Conservation (phyloP, 805 yeast genomes). For the Wickerhamiella shivajii region DNA sequence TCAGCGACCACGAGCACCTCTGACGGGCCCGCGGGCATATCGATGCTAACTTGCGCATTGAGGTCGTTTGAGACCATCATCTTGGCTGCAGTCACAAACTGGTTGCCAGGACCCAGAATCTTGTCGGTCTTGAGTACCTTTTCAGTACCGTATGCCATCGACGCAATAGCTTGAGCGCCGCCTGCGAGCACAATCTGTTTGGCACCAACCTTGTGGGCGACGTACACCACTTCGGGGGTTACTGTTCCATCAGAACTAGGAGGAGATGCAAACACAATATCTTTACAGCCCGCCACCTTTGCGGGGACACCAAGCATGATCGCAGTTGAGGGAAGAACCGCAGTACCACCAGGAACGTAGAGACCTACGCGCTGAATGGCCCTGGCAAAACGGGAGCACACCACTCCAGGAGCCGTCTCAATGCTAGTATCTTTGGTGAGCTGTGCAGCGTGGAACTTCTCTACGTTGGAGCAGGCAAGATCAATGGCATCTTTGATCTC, state of each 20-base stretch:
- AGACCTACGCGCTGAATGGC: conserved; percentile 92
- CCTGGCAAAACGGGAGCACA: conserved; percentile 86
- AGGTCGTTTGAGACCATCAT: conserved; percentile 95
- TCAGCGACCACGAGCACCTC: conserved; percentile 94
- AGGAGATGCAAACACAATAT: conserved; percentile 87
- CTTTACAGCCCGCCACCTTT: conserved; percentile 89
- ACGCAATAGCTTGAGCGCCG: conserved; percentile 98
- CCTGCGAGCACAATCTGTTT: conserved; percentile 85
- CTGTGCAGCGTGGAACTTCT: conserved; percentile 89
- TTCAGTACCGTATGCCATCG: conserved; percentile 97
- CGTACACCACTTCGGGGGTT: conserved; percentile 95
- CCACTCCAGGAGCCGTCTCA: conserved; percentile 89
- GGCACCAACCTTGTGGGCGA: conserved; percentile 93
- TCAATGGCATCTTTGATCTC: conserved; percentile 78
- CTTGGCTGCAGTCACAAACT: conserved; percentile 97
- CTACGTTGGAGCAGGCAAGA: conserved; percentile 74
- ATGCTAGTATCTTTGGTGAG: conserved; percentile 53
- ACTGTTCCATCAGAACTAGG: conserved; percentile 86
- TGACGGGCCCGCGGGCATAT: conserved; percentile 99
- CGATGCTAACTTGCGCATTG: conserved; percentile 86
- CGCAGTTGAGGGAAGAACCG: conserved; percentile 94
- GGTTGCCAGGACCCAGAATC: conserved; percentile 97
- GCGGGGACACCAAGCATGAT: conserved; percentile 98
- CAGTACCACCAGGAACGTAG: conserved; percentile 98
- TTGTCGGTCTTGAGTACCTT: conserved; percentile 87